A percentile compares a stretch with the other conserved stretches of the same genome.
Evolutionary conservation across 139 green algal species (phyloP).

Genomic region (Haematococcus sp.): DNA sequence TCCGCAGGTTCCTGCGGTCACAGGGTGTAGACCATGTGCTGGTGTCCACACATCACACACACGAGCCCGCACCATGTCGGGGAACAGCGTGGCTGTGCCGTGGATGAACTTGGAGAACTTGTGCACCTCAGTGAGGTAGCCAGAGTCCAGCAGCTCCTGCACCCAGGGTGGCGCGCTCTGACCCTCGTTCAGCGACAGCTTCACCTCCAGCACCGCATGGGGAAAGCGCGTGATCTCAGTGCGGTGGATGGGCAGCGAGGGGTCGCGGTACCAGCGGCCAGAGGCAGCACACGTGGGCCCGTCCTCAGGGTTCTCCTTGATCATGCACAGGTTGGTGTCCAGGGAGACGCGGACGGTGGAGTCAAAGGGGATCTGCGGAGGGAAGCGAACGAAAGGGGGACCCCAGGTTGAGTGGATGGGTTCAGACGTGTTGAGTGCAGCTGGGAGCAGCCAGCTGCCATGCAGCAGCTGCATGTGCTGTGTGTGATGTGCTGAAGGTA

Average conservation of each 20-base stretch:
- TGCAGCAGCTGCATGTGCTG: background rate
- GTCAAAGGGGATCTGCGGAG: constrained; percentile 85
- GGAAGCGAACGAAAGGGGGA: background rate
- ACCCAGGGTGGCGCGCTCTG: constrained; percentile 83
- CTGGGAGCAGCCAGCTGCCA: too few relatives aligned
- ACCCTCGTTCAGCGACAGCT: constrained; percentile 86
- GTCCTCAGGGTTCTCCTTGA: constrained; percentile 91
- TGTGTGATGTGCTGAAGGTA: too few relatives aligned
- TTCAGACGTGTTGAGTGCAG: too few relatives aligned
- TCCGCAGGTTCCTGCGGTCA: too few relatives aligned
- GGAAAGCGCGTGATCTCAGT: constrained; percentile 94
- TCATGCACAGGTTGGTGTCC: constrained; percentile 95
- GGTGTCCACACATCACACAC: too few relatives aligned
- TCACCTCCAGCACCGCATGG: constrained; percentile 93
- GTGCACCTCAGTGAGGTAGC: constrained; percentile 78
- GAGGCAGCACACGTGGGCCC: constrained; percentile 62
- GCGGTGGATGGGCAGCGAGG: constrained; percentile 64
- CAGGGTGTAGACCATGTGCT: too few relatives aligned
- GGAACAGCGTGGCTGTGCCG: constrained; percentile 77
- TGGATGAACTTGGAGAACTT: constrained; percentile 97
- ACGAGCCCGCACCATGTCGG: constrained; percentile 75
- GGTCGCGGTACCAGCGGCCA: constrained; percentile 74
- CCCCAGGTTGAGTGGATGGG: too few relatives aligned
- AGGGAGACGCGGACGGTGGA: constrained; percentile 84
- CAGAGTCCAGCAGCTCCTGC: constrained; percentile 73